Base-by-base conservation (phyloP, 108 stramenopile genomes). In the Aurantiochytrium sp. region DNA sequence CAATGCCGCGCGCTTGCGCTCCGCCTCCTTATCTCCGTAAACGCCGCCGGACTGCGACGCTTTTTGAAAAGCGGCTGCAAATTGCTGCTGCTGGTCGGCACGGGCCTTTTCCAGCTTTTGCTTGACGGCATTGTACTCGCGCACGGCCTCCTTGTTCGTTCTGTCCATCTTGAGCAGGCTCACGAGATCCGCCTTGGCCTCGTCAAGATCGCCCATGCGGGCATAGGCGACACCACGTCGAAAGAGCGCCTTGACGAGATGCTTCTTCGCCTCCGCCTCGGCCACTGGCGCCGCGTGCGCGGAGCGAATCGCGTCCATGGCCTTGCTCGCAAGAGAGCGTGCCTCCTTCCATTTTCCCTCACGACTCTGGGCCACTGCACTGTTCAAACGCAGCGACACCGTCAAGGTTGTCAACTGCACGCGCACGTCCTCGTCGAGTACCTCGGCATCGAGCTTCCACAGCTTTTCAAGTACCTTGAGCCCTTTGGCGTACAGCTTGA, bases 121-220 rank as follows among this genome's bases (percentile, higher is more conserved):
- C 76, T 83, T 83, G 49, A 83, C 49, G 25, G 45, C 49, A 35
- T 47, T 53, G 5, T 83, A 83, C 51, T 53, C 49, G 49, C 76
- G 76, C 10, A 83, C 25, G 51, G 76, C 76, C 49, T 83, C 76
- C n/a, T 28, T 21, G 76, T 83, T 83, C 10, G 76, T 45, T 8
- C 76, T 21, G 28, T 83, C 76, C 45, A 83, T 23, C 51, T 53
- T 47, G 4, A 83, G 76, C 76, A 83, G 76, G 25, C 25, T 28
- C 76, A 83, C 51, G n/a, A 83, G 76, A 35, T 83, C 76, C 19
- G 49, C 28, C 76, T 83, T 83, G 76, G 76, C 76, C 45, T 47
- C 76, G 6, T 83, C 76, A 35, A 83, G 76, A 23, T 53, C 76
- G 76, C 76, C 76, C 10, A 53, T 43, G 51, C 76, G 49, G 51